Evolutionary conservation across 2,329 filamentous ascomycete species (phyloP).

Genomic region (Amesomyces nigricolor): DNA sequence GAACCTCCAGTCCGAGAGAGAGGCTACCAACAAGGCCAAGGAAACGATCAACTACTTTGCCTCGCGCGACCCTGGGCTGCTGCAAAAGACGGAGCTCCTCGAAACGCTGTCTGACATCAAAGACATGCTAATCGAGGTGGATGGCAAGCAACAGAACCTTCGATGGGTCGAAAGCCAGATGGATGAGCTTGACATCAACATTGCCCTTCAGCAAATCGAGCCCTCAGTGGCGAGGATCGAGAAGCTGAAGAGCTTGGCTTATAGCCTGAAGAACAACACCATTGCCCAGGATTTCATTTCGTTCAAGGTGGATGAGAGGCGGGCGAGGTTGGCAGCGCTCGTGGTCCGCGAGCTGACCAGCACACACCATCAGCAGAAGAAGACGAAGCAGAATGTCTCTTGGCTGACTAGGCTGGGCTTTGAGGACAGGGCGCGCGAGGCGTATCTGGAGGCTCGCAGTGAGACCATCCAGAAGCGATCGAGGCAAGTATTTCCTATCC

Average conservation of each 20-base stretch:
- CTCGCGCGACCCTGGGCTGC: constrained; percentile 66
- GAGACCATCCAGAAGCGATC: constrained; percentile 75
- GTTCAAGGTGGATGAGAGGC: constrained; percentile 83
- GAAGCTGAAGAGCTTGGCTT: constrained; percentile 72
- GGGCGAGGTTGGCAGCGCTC: constrained; percentile 67
- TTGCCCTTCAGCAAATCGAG: constrained; percentile 85
- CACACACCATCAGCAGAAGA: constrained; percentile 68
- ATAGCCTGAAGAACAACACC: constrained; percentile 74
- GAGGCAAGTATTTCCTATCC: constrained; percentile 49
- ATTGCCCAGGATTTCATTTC: constrained; percentile 89
- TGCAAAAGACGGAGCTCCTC: constrained; percentile 74
- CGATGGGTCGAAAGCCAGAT: constrained; percentile 94
- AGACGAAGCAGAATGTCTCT: constrained; percentile 73
- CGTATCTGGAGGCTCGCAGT: constrained; percentile 75
- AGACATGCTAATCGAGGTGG: constrained; percentile 89
- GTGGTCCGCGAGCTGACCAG: constrained; percentile 73
- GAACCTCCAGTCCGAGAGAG: constrained; percentile 76
- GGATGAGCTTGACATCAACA: constrained; percentile 92
- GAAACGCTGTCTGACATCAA: constrained; percentile 73
- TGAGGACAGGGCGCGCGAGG: constrained; percentile 81
- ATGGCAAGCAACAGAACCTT: constrained; percentile 92
- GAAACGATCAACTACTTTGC: constrained; percentile 85
- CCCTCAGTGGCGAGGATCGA: constrained; percentile 78
- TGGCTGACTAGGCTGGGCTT: constrained; percentile 86
- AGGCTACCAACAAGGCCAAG: constrained; percentile 75